Evolutionary conservation across 768 basidiomycete genomes (phyloP), one percentile per base, ranked within the genome.

Genomic region (Tulasnella sp.): DNA sequence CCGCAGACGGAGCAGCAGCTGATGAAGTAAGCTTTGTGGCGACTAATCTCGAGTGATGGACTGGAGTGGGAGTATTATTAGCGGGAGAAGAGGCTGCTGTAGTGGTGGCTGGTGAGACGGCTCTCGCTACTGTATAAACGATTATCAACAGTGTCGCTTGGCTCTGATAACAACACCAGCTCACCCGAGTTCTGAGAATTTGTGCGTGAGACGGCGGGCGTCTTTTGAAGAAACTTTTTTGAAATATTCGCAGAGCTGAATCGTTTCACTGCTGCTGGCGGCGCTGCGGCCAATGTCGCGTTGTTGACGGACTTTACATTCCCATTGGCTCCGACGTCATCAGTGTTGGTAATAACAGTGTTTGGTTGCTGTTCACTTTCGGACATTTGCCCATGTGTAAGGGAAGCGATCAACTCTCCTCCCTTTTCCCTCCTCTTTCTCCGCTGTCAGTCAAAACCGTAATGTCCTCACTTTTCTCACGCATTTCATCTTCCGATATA

Each of bases 221-320:
- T 34, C 74, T 92, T 93, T 70, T 90, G 85, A 37, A 96, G 70
- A 66, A 96, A 98, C 66, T 87, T 89, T 77, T 91, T 93, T 71
- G 88, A 93, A 65, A 96, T 88, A 63, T 89, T 90, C 56, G 89
- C 78, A 25, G 88, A 77, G 62, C 72, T 86, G 66, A 91, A 92
- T 61, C 83, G 80, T 72, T 96, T 98, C 53, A 65, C 63, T n/a
- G 61, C 57, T 3, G 63, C 46, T 22, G 61, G 48, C 25, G 63
- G 58, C 9, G 65, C 59, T 6, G 61, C 56, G 2, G 63, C n/a
- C n/a, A n/a, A n/a, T n/a, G n/a, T n/a, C n/a, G n/a, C n/a, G n/a
- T n/a, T n/a, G n/a, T n/a, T n/a, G n/a, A n/a, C n/a, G n/a, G n/a
- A n/a, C n/a, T n/a, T n/a, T n/a, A n/a, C n/a, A n/a, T n/a, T n/a